These are phyloP conservation scores for Psilocybe mexicana DNA, from an alignment of 1,284 basidiomycete genomes.

Conservation along the genomic window DNA sequence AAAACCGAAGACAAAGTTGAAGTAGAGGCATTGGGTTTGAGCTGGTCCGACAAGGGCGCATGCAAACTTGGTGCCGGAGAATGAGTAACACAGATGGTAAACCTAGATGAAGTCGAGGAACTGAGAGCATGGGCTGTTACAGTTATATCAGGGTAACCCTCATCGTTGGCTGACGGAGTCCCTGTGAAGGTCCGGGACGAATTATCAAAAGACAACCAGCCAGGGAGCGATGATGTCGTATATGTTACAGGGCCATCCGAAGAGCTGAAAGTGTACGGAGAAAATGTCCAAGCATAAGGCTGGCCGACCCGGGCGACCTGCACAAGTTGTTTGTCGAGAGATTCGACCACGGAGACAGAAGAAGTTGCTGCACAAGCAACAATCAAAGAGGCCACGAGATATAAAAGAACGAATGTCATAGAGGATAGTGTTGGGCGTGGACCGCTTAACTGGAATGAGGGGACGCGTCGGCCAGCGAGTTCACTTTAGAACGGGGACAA, in stretches of 20 bases:
- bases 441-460: slow-evolving; percentile 42
- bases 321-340: slow-evolving; percentile 62
- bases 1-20: slow-evolving; percentile 72
- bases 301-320: slow-evolving; percentile 58
- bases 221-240: slow-evolving; percentile 51
- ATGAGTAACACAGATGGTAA: slow-evolving; percentile 65
- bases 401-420: slow-evolving; percentile 69
- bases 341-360: slow-evolving; percentile 47
- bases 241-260: slow-evolving; percentile 44
- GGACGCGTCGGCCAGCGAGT: slow-evolving; percentile 60
- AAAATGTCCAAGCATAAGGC: slow-evolving; percentile 66
- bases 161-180: slow-evolving; percentile 54
- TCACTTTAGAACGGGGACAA: slow-evolving; percentile 20
- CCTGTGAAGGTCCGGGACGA: slow-evolving; percentile 51
- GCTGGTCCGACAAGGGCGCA: slow-evolving; percentile 59
- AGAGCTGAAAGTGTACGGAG: slow-evolving; percentile 60
- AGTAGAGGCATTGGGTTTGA: slow-evolving; percentile 58
- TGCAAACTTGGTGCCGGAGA: slow-evolving; percentile 56
- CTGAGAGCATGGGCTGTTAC: slow-evolving; percentile 55
- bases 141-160: slow-evolving; percentile 54
- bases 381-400: slow-evolving; percentile 39
- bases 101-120: slow-evolving; percentile 49
- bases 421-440: slow-evolving; percentile 48
- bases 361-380: slow-evolving; percentile 39
- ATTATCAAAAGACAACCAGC: slow-evolving; percentile 69